Conservation (phyloP, 2,329 filamentous ascomycete genomes). For the Alternaria consortialis region DNA sequence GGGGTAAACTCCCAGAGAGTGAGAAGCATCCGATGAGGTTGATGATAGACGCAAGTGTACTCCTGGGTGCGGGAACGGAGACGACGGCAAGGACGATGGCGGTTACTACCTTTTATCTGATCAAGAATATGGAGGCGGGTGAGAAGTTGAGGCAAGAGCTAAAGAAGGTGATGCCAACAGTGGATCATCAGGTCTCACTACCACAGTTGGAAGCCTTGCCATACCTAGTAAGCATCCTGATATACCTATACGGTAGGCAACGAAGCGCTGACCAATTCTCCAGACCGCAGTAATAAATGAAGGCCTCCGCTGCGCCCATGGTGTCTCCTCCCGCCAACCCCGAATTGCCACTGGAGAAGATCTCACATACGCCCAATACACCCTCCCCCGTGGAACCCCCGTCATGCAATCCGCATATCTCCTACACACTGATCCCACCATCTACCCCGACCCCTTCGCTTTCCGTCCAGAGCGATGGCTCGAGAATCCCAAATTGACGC, state of each 20-base stretch:
- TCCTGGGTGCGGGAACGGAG: constrained; percentile 45
- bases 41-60: constrained; percentile 39
- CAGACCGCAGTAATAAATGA: constrained; percentile 15
- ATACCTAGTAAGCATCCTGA: background rate
- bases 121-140: background rate
- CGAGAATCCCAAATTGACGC: constrained; percentile 16
- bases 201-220: background rate
- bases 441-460: constrained; percentile 30
- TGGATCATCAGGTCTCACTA: background rate
- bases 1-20: constrained; percentile 18
- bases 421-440: constrained; percentile 35
- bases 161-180: background rate
- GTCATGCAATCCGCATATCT: constrained; percentile 42
- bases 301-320: constrained; percentile 30
- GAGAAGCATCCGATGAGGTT: constrained; percentile 31
- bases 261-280: background rate
- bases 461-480: constrained; percentile 45
- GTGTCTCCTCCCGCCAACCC: constrained; percentile 36
- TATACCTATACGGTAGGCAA: background rate
- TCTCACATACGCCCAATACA: constrained; percentile 23
- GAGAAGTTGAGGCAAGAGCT: background rate
- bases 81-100: constrained; percentile 38
- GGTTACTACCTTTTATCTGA: background rate
- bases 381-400: constrained; percentile 35
- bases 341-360: constrained; percentile 31